Conservation (phyloP, 179 eudicot genomes). For the Nepenthes alata region DNA sequence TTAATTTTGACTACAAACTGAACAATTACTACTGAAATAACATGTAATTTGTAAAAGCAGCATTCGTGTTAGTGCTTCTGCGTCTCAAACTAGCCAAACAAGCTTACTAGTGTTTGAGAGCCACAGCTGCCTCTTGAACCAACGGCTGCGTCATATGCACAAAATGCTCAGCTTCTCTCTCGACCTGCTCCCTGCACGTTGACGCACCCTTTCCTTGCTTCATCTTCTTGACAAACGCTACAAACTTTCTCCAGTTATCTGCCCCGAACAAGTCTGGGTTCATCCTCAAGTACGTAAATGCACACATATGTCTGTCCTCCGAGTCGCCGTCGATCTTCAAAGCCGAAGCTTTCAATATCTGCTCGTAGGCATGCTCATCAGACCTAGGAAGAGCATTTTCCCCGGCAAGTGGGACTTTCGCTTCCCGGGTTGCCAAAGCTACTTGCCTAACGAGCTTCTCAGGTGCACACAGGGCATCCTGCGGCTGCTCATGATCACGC, state of each 20-base stretch:
- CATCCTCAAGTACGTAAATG: slow-evolving; percentile 61
- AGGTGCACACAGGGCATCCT: slow-evolving; percentile 53
- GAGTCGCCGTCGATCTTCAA: slow-evolving; percentile 19
- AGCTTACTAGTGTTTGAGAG: slow-evolving; percentile 36
- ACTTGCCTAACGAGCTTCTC: slow-evolving; percentile 57
- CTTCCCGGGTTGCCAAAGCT: slow-evolving; percentile 37
- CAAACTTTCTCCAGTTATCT: slow-evolving; percentile 54
- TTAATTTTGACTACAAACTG: no score
- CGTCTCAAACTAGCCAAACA: no score
- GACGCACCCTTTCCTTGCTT: slow-evolving; percentile 37
- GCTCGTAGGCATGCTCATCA: slow-evolving; percentile 45
- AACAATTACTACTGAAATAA: no score
- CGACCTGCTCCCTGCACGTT: slow-evolving; percentile 68
- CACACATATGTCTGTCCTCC: slow-evolving; percentile 41
- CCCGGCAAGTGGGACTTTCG: slow-evolving; percentile 44
- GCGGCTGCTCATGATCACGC: slow-evolving; percentile 65
- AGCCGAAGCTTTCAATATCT: slow-evolving; percentile 31
- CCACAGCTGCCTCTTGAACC: slow-evolving; percentile 84
- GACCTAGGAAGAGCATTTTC: slow-evolving; percentile 60
- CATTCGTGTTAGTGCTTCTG: no score
- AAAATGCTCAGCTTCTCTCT: slow-evolving; percentile 82
- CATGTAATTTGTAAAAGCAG: no score
- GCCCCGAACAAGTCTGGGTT: slow-evolving; percentile 38
- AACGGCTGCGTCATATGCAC: slow-evolving; percentile 40
- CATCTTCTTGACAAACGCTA: slow-evolving; percentile 56